Evolutionary conservation across 2,329 filamentous ascomycete genomes (phyloP), one percentile per base, ranked within the genome.

Genomic region (Fusarium paranaense): DNA sequence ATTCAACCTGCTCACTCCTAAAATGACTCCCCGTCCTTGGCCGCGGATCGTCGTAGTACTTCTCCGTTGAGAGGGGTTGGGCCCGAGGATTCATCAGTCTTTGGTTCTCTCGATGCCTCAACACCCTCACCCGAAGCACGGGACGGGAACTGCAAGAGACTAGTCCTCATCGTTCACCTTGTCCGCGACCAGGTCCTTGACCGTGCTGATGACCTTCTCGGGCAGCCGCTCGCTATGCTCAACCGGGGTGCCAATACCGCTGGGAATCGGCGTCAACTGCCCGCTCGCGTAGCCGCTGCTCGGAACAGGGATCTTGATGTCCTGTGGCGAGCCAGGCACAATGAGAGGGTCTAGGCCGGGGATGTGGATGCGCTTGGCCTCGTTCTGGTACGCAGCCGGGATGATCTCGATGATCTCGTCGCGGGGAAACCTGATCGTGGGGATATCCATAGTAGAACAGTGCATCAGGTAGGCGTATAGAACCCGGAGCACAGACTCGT

Each of bases 371-470:
- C 95, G 92, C 82, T 94, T 97, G 22, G 96, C 94, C 82, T 97
- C 93, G 80, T 99, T 99, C 85, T 98, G 97, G 84, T 99, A 99
- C 35, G 95, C 96, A 20, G 96, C 95, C 4, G 97, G 97, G 68
- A 98, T 97, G 81, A 99, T 98, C 87, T 99, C 97, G 76, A 99
- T 98, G 80, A 99, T 98, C 82, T 99, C 95, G 80, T 99, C 93
- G 50, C 97, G 93, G 5, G 97, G 97, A 79, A 99, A 99, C 75
- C 95, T 94, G 71, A 99, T 90, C 76, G 92, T 93, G 5, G 97
- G 97, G 72, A 99, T 99, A 80, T 97, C 95, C 82, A 93, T 93
- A 10, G 97, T 95, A 81, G 96, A 97, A 85, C 97, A 98, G 77
- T 97, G 97, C 97, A 99, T 99, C 42, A 99, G 88, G 83, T 99